Evolutionary conservation across 164 flowering plant species (phyloP), one percentile per base, ranked within the genome.

Genomic region (Stephania cephalantha): DNA sequence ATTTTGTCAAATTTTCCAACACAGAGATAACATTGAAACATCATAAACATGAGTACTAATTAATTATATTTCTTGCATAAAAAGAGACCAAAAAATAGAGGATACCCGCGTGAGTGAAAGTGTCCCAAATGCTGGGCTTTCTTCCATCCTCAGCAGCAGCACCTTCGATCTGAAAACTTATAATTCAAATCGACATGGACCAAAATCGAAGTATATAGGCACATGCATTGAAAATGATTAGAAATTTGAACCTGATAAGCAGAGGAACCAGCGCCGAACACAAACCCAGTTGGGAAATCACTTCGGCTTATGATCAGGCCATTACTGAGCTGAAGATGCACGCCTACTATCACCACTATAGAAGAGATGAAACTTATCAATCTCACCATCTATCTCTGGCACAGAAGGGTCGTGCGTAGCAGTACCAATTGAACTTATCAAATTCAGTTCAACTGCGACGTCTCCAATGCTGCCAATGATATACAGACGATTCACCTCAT

Each of bases 51-150:
- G 7, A 17, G 6, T 7, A 63, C 20, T 22, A 50, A 50, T 11
- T 10, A 22, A 13, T 61, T 61, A 2, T 61, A 61, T 61, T n/a
- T 15, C 17, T 15, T 61, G 20, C n/a, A 18, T 63, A 1, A 4
- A 15, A 6, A 18, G 20, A 18, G 52, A 29, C 3, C 7, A 13
- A 15, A 12, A 9, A 8, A 31, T 25, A 25, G 52, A 44, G 45
- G 1, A 9, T 45, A 50, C 73, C 73, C 29, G 64, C n/a, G 52
- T 50, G 73, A 6, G 64, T 30, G 64, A 22, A 71, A 50, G 73
- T 22, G 35, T 71, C 73, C 73, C 73, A 71, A 52, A 50, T 71
- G 64, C 64, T 50, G 64, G 73, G 73, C 13, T 71, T 50, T 71
- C 64, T 71, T 30, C 73, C 73, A 50, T 71, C 73, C 64, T 71